A percentile compares a stretch with the other conserved stretches of the same genome.
These are phyloP conservation scores for Lunularia cruciata DNA, from an alignment of 225 moss, liverwort and hornwort genomes.

Conservation along the genomic window DNA sequence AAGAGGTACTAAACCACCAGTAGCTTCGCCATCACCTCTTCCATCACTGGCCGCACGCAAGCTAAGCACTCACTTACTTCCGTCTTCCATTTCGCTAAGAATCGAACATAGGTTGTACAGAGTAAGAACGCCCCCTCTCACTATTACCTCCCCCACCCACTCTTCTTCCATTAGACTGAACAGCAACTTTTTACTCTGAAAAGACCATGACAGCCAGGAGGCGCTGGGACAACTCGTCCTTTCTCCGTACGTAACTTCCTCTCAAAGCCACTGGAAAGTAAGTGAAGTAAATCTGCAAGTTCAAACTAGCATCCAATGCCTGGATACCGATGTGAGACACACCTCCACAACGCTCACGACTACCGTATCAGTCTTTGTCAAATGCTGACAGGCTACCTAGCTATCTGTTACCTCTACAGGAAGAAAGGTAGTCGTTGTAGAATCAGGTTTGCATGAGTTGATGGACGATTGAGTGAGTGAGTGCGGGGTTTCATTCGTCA, in stretches of 20 bases:
- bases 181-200: background rate
- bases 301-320: background rate
- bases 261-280: conserved; percentile 2
- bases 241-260: conserved; percentile 12
- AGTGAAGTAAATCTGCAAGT: background rate
- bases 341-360: no score
- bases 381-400: background rate
- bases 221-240: conserved; percentile 8
- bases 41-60: conserved; percentile 4
- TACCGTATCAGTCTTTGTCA: background rate
- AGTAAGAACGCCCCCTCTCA: background rate
- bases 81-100: background rate
- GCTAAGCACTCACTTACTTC: no score
- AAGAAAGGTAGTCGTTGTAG: no score
- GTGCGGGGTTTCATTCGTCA: no score
- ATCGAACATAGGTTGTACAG: background rate
- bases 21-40: no score
- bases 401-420: no score
- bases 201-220: background rate
- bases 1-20: no score
- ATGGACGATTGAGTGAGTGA: no score
- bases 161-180: background rate
- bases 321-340: background rate
- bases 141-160: background rate
- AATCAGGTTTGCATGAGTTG: no score